These are phyloP conservation scores for Verticillium klebahnii DNA, from an alignment of 2,329 filamentous ascomycete species.

Conservation along the genomic window DNA sequence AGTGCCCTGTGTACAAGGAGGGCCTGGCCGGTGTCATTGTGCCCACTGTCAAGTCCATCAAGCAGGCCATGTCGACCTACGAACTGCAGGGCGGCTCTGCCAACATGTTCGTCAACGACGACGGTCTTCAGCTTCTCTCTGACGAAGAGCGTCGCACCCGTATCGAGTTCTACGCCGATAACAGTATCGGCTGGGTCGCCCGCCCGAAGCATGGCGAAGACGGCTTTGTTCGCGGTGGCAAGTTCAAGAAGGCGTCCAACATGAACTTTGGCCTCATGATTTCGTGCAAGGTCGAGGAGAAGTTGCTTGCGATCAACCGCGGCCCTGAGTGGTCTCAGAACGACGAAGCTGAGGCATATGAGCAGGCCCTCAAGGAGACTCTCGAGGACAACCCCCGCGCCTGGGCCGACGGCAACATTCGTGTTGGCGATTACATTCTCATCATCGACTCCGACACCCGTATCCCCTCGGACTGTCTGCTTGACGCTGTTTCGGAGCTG, in stretches of 20 bases:
- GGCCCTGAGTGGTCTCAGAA: conserved; percentile 60
- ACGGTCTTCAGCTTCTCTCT: conserved; percentile 64
- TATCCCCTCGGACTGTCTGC: conserved; percentile 70
- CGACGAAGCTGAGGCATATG: conserved; percentile 64
- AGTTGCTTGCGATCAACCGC: conserved; percentile 53
- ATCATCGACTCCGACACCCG: conserved; percentile 77
- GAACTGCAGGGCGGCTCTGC: conserved; percentile 74
- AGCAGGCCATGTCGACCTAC: conserved; percentile 72
- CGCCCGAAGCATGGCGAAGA: conserved; percentile 60
- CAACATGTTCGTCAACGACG: conserved; percentile 74
- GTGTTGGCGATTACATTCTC: conserved; percentile 77
- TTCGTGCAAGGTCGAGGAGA: conserved; percentile 67
- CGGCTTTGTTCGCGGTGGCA: conserved; percentile 58
- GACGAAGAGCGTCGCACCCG: conserved; percentile 58
- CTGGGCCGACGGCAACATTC: conserved; percentile 82
- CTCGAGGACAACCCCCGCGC: conserved; percentile 65
- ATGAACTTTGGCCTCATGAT: conserved; percentile 69
- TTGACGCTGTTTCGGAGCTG: conserved; percentile 79
- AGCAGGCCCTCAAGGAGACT: conserved; percentile 59
- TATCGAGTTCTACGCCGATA: conserved; percentile 64
- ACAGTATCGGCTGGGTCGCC: conserved; percentile 66
- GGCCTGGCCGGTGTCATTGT: conserved; percentile 69
- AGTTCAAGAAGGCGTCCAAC: conserved; percentile 69
- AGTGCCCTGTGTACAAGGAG: conserved; percentile 87
- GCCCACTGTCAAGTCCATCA: conserved; percentile 73